Evolutionary conservation across 2,329 filamentous ascomycete species (phyloP).

Genomic region (Fusarium palustre): DNA sequence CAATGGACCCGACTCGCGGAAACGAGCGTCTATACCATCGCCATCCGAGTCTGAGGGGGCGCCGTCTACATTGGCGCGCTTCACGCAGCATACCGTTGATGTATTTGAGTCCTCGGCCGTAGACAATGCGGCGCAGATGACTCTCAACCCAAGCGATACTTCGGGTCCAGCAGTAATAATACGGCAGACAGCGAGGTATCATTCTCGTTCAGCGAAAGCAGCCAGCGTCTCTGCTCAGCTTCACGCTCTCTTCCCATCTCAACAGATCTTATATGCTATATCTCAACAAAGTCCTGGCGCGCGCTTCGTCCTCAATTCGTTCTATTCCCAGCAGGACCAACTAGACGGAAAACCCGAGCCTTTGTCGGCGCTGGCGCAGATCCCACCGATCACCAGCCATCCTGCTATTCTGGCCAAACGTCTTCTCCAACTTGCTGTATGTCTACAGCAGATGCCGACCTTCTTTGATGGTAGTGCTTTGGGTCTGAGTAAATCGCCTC

Average conservation of each 20-base stretch:
- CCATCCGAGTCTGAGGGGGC: conserved; percentile 29
- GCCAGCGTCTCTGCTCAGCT: conserved; percentile 32
- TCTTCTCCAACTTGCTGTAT: conserved; percentile 60
- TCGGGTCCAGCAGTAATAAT: background rate
- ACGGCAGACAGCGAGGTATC: conserved; percentile 1
- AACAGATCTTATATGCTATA: conserved; percentile 38
- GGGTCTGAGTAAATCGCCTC: conserved; percentile 21
- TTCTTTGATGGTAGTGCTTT: conserved; percentile 47
- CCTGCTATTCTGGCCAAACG: conserved; percentile 61
- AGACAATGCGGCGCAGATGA: conserved; percentile 37
- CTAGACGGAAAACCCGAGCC: conserved; percentile 50
- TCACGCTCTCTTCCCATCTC: conserved; percentile 41
- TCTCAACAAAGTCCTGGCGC: conserved; percentile 43
- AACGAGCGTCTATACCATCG: conserved; percentile 28
- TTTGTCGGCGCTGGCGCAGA: conserved; percentile 42
- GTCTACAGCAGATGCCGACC: conserved; percentile 60
- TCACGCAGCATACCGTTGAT: conserved; percentile 45
- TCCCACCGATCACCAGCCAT: conserved; percentile 58
- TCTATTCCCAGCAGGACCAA: conserved; percentile 48
- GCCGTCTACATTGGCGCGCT: conserved; percentile 2
- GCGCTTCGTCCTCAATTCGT: conserved; percentile 45
- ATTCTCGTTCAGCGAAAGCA: conserved; percentile 25
- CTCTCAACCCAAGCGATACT: conserved; percentile 16
- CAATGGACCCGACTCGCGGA: conserved; percentile 27
- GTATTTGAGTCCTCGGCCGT: conserved; percentile 38